These are phyloP conservation scores for Aspergillus homomorphus DNA, from an alignment of 495 filamentous ascomycete genomes.

Conservation along the genomic window DNA sequence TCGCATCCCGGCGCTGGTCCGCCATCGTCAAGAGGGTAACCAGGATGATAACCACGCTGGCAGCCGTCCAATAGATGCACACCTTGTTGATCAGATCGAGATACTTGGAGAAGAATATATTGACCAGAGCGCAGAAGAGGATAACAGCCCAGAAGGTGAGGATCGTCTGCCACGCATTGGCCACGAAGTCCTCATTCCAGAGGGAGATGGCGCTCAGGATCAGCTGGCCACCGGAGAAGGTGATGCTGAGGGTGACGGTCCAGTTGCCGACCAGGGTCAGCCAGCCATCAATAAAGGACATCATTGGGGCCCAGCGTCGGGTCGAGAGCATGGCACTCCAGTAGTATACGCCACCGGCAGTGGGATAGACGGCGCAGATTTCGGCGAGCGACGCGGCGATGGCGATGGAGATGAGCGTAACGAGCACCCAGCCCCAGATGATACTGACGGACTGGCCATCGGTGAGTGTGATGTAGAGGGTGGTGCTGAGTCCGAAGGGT, in stretches of 20 bases:
- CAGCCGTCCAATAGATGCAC: constrained; percentile 64
- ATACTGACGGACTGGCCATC: constrained; percentile 64
- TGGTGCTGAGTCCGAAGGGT: constrained; percentile 68
- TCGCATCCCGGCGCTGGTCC: constrained; percentile 45
- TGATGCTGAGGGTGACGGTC: constrained; percentile 48
- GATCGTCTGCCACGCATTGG: constrained; percentile 61
- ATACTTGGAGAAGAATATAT: constrained; percentile 55
- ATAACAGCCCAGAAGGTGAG: constrained; percentile 66
- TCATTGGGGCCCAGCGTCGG: constrained; percentile 56
- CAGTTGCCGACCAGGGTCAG: constrained; percentile 73
- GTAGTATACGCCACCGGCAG: constrained; percentile 67
- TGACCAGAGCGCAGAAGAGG: constrained; percentile 53
- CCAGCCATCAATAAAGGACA: constrained; percentile 73
- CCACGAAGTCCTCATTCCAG: constrained; percentile 59
- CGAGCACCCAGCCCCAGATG: constrained; percentile 68
- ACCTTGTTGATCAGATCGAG: constrained; percentile 65
- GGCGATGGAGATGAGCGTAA: constrained; percentile 66
- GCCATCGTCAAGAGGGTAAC: constrained; percentile 58
- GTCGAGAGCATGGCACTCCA: constrained; percentile 66
- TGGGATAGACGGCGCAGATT: constrained; percentile 71
- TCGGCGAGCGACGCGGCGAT: constrained; percentile 74
- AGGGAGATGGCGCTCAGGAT: constrained; percentile 60
- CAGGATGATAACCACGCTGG: constrained; percentile 59
- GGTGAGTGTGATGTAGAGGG: constrained; percentile 64
- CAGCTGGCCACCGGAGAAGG: constrained; percentile 54